Evolutionary conservation across 2,329 filamentous ascomycete species (phyloP).

Genomic region (Alternaria arbusti): DNA sequence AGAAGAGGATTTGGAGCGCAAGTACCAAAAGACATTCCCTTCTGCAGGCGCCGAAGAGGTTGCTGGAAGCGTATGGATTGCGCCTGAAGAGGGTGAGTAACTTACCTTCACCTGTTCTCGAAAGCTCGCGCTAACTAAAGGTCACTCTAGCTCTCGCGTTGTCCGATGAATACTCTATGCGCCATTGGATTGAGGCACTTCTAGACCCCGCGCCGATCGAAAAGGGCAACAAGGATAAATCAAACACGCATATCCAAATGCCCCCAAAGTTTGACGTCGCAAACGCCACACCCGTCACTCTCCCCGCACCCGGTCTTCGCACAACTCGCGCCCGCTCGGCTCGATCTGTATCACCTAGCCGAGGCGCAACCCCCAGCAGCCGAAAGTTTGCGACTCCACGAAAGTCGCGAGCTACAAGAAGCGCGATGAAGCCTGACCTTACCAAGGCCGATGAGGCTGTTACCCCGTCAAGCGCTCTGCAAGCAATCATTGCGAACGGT

Average conservation of each 20-base stretch:
- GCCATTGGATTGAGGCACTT: conserved; percentile 88
- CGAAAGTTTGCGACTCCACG: conserved; percentile 60
- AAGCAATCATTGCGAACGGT: conserved; percentile 42
- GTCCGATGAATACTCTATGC: conserved; percentile 85
- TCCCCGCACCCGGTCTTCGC: conserved; percentile 33
- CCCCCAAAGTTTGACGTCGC: conserved; percentile 79
- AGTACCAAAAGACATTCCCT: conserved; percentile 81
- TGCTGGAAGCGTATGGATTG: conserved; percentile 95
- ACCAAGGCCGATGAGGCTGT: conserved; percentile 49
- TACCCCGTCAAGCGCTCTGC: conserved; percentile 53
- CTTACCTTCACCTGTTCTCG: neutral
- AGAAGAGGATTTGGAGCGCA: conserved; percentile 78
- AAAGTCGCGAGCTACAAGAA: conserved; percentile 59
- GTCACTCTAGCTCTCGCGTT: conserved; percentile 73
- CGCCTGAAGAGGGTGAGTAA: conserved; percentile 70
- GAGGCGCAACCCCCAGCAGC: conserved; percentile 51
- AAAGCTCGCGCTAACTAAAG: conserved; percentile 25
- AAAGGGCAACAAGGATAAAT: conserved; percentile 68
- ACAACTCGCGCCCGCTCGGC: conserved; percentile 59
- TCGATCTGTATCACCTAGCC: conserved; percentile 65
- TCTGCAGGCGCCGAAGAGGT: conserved; percentile 90
- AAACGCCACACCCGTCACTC: conserved; percentile 38
- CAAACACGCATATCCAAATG: conserved; percentile 73
- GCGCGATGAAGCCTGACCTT: conserved; percentile 34
- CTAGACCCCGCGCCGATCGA: conserved; percentile 85